phyloP scores from a whole-genome alignment of 139 green algal species.

The Yamagishiella unicocca region DNA sequence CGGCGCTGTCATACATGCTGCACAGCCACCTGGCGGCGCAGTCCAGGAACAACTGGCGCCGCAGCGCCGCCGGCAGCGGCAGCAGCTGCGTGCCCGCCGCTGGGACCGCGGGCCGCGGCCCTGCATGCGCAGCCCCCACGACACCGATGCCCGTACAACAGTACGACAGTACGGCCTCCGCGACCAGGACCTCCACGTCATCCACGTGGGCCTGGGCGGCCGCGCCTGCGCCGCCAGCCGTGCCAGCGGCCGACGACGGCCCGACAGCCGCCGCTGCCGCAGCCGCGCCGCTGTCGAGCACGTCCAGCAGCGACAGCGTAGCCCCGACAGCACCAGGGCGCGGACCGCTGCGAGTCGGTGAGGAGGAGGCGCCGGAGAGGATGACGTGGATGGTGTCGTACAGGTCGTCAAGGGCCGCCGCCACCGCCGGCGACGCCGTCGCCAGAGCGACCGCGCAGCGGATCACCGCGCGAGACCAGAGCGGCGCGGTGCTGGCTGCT shows the following conservation, averaged over 20 bases:
- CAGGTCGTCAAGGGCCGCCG: constrained; percentile 1
- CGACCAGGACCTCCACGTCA: neutral
- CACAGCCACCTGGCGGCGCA: constrained; percentile 17
- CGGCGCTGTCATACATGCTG: neutral
- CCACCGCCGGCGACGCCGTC: neutral
- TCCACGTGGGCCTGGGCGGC: neutral
- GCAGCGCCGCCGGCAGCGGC: constrained; percentile 17
- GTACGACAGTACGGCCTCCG: constrained; percentile 13
- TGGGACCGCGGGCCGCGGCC: neutral
- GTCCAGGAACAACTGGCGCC: neutral
- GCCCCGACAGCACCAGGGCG: neutral
- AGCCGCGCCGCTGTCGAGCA: neutral
- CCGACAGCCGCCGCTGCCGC: neutral
- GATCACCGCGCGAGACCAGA: neutral
- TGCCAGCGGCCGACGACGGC: no score
- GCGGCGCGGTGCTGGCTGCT: neutral
- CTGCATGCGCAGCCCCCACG: neutral
- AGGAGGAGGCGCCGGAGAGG: neutral
- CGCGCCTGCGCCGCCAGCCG: no score
- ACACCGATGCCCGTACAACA: neutral
- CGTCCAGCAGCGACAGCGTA: neutral
- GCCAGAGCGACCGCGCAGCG: neutral
- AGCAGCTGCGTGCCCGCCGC: neutral
- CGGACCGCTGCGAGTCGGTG: neutral
- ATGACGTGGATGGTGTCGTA: neutral